Evolutionary conservation across 495 filamentous ascomycete genomes (phyloP), one percentile per base, ranked within the genome.

Genomic region (Parathielavia hyrcaniae): DNA sequence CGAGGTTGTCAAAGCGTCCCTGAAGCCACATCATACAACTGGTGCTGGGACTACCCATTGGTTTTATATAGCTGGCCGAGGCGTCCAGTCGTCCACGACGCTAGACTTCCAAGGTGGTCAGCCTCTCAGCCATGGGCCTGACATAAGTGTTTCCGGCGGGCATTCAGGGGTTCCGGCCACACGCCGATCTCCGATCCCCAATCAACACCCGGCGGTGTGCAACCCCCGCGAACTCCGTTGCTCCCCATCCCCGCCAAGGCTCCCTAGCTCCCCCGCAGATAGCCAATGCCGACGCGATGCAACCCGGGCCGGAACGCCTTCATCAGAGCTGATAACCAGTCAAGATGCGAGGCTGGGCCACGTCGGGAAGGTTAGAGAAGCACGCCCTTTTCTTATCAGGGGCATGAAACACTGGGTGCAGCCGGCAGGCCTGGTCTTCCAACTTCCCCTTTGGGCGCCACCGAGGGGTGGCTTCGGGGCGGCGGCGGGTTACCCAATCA

Each of bases 381-480:
- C 19, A 2, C 0, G 5, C 5, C 26, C 35, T 9, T 13, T 34
- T 38, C 49, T 53, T 48, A 47, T 59, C 58, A 60, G 45, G 40
- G 57, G 58, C 7, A 17, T 43, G 50, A 6, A 43, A 52, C 34
- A 43, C 55, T 14, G 46, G 45, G 41, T 57, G 55, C 32, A 50
- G 40, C n/a, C 47, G 16, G 20, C 48, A 59, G 46, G 35, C 48
- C 22, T 48, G 23, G 17, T 45, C 39, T 30, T 23, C 44, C 57
- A 61, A 58, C 36, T 65, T 53, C 63, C 63, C 55, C 20, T 47
- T 62, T 53, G 26, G 57, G 63, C 44, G 30, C 50, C 52, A 46
- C 59, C 60, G 55, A 44, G 41, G 39, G 56, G 62, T n/a, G 49
- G 45, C 26, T 6, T 6, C 3, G 26, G 26, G 6, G 43, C 13